Evolutionary conservation across 805 yeast genomes (phyloP).

Genomic region (Hanseniaspora meyeri): DNA sequence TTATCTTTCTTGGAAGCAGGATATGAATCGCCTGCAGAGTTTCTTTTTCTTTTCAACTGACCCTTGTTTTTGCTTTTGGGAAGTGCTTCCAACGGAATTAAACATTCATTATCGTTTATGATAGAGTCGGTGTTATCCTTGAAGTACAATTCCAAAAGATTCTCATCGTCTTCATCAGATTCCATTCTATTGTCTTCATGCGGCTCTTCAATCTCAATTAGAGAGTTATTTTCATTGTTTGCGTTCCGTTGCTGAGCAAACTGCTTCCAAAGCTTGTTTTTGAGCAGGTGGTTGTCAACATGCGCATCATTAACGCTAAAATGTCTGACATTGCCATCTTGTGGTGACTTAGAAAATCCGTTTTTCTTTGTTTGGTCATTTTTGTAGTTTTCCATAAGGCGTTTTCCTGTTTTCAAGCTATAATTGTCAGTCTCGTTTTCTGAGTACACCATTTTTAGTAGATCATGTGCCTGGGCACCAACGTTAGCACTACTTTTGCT

Average conservation of each 20-base stretch:
- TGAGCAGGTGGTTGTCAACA: background rate
- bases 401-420: conserved; percentile 41
- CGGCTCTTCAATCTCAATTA: background rate
- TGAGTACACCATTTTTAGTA: conserved; percentile 39
- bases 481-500: background rate
- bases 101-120: conserved; percentile 11
- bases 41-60: conserved; percentile 1
- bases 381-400: conserved; percentile 42
- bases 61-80: background rate
- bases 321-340: conserved; percentile 1
- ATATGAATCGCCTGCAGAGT: background rate
- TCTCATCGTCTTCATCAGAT: conserved; percentile 3
- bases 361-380: conserved; percentile 32
- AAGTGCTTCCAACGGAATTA: conserved; percentile 12
- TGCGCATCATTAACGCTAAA: conserved; percentile 7
- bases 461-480: background rate
- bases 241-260: background rate
- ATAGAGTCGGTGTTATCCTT: conserved; percentile 11
- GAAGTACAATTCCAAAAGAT: background rate
- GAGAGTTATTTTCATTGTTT: background rate
- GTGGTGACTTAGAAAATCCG: background rate
- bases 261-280: background rate
- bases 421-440: conserved; percentile 54
- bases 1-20: background rate
- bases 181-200: background rate